Percentiles rank a stretch among this genome's conserved stretches.
phyloP scores from a whole-genome alignment of 352 stramenopile species.

The Bremia lactucae region DNA sequence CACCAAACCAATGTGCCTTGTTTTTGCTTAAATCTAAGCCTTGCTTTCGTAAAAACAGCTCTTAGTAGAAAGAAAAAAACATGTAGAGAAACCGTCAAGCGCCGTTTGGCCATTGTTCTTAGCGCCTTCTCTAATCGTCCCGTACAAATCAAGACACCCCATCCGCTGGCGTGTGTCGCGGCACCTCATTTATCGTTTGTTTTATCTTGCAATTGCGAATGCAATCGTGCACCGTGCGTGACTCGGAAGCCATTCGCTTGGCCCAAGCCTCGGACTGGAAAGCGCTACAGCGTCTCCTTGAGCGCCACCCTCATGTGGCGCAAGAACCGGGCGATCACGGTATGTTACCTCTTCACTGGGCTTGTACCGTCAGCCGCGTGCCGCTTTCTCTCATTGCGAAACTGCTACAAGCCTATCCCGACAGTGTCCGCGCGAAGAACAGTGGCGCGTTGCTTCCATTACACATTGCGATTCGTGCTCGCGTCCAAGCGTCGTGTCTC shows the following conservation, averaged over 20 bases:
- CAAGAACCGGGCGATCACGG: slow-evolving; percentile 52
- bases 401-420: slow-evolving; percentile 51
- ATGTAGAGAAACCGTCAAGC: slow-evolving; percentile 4
- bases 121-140: slow-evolving; percentile 9
- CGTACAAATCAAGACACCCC: background rate
- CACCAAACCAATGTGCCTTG: too few species aligned
- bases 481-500: slow-evolving; percentile 35
- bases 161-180: too few species aligned
- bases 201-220: slow-evolving; percentile 3
- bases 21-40: too few species aligned
- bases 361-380: slow-evolving; percentile 53
- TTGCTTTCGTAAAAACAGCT: too few species aligned
- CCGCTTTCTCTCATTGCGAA: slow-evolving; percentile 48
- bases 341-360: slow-evolving; percentile 82
- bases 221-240: slow-evolving; percentile 12
- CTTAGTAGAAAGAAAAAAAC: too few species aligned
- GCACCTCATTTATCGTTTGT: slow-evolving; percentile 7
- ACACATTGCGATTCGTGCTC: slow-evolving; percentile 69
- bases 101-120: slow-evolving; percentile 9
- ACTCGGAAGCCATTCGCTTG: slow-evolving; percentile 61
- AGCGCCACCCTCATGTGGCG: slow-evolving; percentile 36
- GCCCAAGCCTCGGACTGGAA: slow-evolving; percentile 74
- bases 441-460: slow-evolving; percentile 53
- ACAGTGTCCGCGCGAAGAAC: slow-evolving; percentile 49
- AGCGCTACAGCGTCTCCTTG: slow-evolving; percentile 47